A percentile compares a stretch with the other conserved stretches of the same genome.
Evolutionary conservation across 1,139 yeast genomes (phyloP).

Genomic region (Blastobotrys petasosporus): DNA sequence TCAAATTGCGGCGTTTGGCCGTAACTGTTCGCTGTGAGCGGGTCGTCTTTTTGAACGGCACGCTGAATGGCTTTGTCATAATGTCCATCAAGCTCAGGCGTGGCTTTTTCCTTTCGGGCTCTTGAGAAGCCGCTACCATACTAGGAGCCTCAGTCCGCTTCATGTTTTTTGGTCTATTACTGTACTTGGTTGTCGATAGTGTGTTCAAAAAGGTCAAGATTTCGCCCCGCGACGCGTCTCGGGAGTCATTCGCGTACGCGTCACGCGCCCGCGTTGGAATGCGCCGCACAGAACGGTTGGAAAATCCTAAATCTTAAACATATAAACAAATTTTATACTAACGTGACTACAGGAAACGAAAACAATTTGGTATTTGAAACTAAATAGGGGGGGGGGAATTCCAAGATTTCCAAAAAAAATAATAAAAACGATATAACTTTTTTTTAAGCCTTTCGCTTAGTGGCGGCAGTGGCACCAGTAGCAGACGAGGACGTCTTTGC

Average conservation of each 20-base stretch:
- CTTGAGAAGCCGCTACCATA: neutral
- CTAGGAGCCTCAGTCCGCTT: constrained; percentile 14
- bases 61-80: constrained; percentile 25
- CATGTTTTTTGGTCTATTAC: constrained; percentile 3
- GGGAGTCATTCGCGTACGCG: too few species aligned
- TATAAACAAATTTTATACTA: too few species aligned
- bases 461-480: constrained; percentile 18
- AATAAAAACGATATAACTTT: constrained; percentile 1
- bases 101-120: constrained; percentile 5
- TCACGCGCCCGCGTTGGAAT: too few species aligned
- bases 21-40: constrained; percentile 11
- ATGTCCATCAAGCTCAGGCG: constrained; percentile 18
- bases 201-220: neutral
- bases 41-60: constrained; percentile 18
- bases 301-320: too few species aligned
- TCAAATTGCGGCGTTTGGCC: constrained; percentile 13
- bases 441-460: constrained; percentile 24
- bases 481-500: constrained; percentile 19
- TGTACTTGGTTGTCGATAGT: neutral
- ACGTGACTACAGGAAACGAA: too few species aligned
- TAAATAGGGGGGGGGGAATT: too few species aligned
- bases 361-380: too few species aligned
- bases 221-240: neutral
- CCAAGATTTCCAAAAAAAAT: too few species aligned
- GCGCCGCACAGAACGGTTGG: too few species aligned